Evolutionary conservation across 768 basidiomycete species (phyloP), one percentile per base, ranked within the genome.

Genomic region (Hypholoma sublateritium): DNA sequence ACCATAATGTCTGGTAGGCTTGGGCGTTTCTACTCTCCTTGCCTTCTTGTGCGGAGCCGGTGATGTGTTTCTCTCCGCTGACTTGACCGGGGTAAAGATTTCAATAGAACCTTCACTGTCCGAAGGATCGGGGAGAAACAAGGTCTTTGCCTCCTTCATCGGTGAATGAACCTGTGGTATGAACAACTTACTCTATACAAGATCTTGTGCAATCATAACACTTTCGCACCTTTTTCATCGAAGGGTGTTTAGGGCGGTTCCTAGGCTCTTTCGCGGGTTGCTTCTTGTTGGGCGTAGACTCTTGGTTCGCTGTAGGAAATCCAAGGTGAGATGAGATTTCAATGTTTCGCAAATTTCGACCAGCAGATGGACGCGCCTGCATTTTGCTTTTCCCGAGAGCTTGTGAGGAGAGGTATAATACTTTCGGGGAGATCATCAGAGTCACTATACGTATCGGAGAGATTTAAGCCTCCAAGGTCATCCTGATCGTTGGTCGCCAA

Each of bases 341-440:
- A 32, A 32, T 32, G 28, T 9, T n/a, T 32, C 28, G 5, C 28
- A 32, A 32, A 32, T 7, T 7, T 32, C 5, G 5, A 32, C 9
- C 28, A 32, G 28, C 5, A 3, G 28, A 32, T 32, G n/a, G n/a
- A n/a, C n/a, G n/a, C n/a, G 9, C 28, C 28, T 32, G n/a, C n/a
- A n/a, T 32, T 32, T 32, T 32, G 28, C 28, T 32, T 32, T 16
- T 46, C 28, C 22, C 43, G 9, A 24, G 44, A 39, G 19, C 17
- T 19, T 44, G 13, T 49, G 5, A 13, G 32, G 32, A 46, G 60
- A 44, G 62, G 45, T 42, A 72, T 57, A 49, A 76, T 73, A 47
- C 74, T 65, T 48, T 74, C 78, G 4, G 80, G 81, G 36, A 81
- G 69, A 24, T 80, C 57, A 13, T 61, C 78, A 35, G 78, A 74